Evolutionary conservation across 768 basidiomycete genomes (phyloP), one percentile per base, ranked within the genome.

Genomic region (Tephrocybe sp.): DNA sequence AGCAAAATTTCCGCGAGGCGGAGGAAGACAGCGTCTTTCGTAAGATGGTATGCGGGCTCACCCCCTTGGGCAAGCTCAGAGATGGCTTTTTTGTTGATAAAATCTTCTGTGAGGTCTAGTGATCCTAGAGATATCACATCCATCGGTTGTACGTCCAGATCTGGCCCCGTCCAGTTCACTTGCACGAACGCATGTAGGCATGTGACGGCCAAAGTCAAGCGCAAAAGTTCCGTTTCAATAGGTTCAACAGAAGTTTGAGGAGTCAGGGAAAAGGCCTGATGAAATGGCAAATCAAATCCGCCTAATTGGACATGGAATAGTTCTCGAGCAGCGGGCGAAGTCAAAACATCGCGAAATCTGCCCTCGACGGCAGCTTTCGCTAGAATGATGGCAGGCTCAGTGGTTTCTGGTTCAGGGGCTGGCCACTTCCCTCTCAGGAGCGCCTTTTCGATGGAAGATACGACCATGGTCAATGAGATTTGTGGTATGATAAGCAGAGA

Each of bases 1-100:
- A 96, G 70, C 41, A 97, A 73, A 21, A 90, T 71, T 60, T 88
- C 81, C 0, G 95, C 82, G 48, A 95, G 70, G 25, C 85, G 79
- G 43, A 98, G 78, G 61, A 96, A 84, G 18, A 80, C 67, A 5
- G 93, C 78, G 32, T 68, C 70, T 59, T 76, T 76, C 7, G 85
- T 78, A 39, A 98, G 88, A 66, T 98, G 97, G 70, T 98, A 99
- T 0, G 91, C 93, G 8, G 97, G 97, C 70, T 98, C 97, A 3
- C 97, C 97, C 3, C 84, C 83, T 54, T 80, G 82, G 0, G 94
- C 86, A 37, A 99, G 80, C 55, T 89, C 84, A 4, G 85, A 73
- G 51, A 93, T 73, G 20, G 94, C 82, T 41, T 81, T 81, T 24
- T 71, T 68, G 60, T 93, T 79, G 34, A 98, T 68, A 3, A 66